These are phyloP conservation scores for Asterochloris erici DNA, from an alignment of 139 green algal genomes.

Conservation along the genomic window DNA sequence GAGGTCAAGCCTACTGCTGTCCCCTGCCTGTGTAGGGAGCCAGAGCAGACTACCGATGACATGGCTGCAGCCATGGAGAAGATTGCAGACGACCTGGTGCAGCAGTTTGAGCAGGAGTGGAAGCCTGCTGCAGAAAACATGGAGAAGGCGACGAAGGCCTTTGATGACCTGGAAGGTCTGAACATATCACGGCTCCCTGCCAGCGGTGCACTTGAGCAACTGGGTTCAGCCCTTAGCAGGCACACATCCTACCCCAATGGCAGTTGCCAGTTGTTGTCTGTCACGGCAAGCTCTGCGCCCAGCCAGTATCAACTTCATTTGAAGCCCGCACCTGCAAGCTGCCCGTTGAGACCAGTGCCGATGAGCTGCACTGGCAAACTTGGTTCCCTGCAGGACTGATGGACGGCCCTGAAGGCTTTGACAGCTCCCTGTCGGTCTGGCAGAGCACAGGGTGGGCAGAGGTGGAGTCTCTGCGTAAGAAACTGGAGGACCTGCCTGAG, in stretches of 20 bases:
- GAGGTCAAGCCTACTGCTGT: too few species aligned
- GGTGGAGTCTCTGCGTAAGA: slow-evolving; percentile 62
- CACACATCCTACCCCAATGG: too few species aligned
- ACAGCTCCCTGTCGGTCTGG: slow-evolving; percentile 64
- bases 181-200: background rate
- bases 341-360: background rate
- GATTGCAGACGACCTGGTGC: slow-evolving; percentile 67
- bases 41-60: slow-evolving; percentile 4
- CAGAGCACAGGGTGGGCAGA: slow-evolving; percentile 72
- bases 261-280: too few species aligned
- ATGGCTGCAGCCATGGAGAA: slow-evolving; percentile 40
- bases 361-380: background rate
- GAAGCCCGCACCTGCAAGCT: background rate
- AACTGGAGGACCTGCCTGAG: slow-evolving; percentile 78
- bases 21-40: too few species aligned
- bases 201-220: background rate
- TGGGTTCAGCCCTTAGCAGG: too few species aligned
- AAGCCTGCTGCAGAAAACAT: slow-evolving; percentile 74
- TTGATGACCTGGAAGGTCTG: slow-evolving; percentile 69
- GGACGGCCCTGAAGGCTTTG: slow-evolving; percentile 64
- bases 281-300: too few species aligned
- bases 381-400: slow-evolving; percentile 48
- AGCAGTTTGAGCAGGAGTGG: slow-evolving; percentile 82
- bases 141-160: slow-evolving; percentile 49
- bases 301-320: too few species aligned